Conservation (phyloP, 768 basidiomycete species). For the Boletus reticulatus region DNA sequence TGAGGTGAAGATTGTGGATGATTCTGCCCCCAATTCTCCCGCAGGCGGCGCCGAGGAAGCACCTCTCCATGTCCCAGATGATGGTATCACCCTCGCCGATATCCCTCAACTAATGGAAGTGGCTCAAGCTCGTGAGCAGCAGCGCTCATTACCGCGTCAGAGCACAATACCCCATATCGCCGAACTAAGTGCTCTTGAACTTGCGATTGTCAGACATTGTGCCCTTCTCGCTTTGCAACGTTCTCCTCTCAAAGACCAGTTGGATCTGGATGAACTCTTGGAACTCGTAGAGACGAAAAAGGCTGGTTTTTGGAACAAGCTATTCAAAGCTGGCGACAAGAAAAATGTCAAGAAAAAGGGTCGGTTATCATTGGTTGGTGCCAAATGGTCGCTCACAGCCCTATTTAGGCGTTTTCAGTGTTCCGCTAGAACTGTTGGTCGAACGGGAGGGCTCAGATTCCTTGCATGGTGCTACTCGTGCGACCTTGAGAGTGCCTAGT, state of each 20-base stretch:
- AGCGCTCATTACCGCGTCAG: slow-evolving; percentile 76
- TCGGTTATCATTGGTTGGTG: slow-evolving; percentile 29
- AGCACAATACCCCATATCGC: slow-evolving; percentile 81
- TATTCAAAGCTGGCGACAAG: slow-evolving; percentile 90
- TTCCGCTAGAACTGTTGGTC: slow-evolving; percentile 89
- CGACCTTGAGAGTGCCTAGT: slow-evolving; percentile 85
- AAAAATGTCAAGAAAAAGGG: slow-evolving; percentile 90
- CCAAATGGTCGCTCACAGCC: slow-evolving; percentile 8
- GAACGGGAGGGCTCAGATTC: slow-evolving; percentile 97
- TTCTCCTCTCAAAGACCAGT: slow-evolving; percentile 75
- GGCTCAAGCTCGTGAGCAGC: slow-evolving; percentile 86
- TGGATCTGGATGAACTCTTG: slow-evolving; percentile 90
- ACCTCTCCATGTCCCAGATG: slow-evolving; percentile 49
- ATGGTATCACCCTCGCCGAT: slow-evolving; percentile 90
- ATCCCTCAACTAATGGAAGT: slow-evolving; percentile 92
- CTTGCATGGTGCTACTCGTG: slow-evolving; percentile 82
- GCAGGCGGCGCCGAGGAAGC: slow-evolving; percentile 48
- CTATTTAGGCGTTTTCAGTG: slow-evolving; percentile 79
- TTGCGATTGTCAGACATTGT: slow-evolving; percentile 88
- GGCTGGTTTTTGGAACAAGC: slow-evolving; percentile 91
- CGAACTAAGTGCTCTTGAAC: slow-evolving; percentile 79
- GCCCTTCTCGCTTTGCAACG: slow-evolving; percentile 79
- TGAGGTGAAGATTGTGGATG: slow-evolving; percentile 87
- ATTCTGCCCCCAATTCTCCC: slow-evolving; percentile 71
- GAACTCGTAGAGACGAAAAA: slow-evolving; percentile 93